These are phyloP conservation scores for Saitozyma podzolica DNA, from an alignment of 768 basidiomycete genomes.

Conservation along the genomic window DNA sequence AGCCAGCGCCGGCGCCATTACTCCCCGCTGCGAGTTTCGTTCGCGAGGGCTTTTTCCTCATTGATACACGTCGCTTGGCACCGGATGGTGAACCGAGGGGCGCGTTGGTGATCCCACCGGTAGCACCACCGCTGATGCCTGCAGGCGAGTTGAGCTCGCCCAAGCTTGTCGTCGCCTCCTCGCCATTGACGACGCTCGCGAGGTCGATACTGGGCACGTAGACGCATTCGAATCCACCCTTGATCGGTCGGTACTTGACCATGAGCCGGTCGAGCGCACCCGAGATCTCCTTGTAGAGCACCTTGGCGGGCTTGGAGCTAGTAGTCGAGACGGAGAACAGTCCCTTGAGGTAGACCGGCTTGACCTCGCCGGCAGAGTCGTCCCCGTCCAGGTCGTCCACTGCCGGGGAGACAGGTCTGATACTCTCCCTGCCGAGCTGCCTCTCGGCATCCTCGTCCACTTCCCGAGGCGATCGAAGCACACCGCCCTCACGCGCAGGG, in stretches of 20 bases:
- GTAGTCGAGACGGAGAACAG: constrained; percentile 98
- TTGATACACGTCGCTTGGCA: no score
- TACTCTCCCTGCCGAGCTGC: constrained; percentile 5
- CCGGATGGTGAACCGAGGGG: background rate
- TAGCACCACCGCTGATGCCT: constrained; percentile 1
- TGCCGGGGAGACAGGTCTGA: background rate
- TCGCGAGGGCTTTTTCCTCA: constrained; percentile 1
- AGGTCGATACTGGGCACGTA: constrained; percentile 93
- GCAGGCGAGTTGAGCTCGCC: background rate
- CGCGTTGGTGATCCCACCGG: constrained; percentile 1
- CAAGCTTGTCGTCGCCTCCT: constrained; percentile 29
- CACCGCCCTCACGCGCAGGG: background rate
- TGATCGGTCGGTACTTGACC: constrained; percentile 87
- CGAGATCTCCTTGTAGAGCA: constrained; percentile 79
- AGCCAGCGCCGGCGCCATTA: background rate
- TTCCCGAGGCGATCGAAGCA: constrained; percentile 24
- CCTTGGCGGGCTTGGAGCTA: constrained; percentile 77
- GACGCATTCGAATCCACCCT: constrained; percentile 91
- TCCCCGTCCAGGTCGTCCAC: background rate
- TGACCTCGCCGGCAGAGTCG: constrained; percentile 61
- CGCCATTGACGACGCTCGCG: constrained; percentile 60
- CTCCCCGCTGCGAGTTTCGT: constrained; percentile 5
- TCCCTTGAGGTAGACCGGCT: constrained; percentile 94
- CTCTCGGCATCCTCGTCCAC: constrained; percentile 14
- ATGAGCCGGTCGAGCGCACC: constrained; percentile 91